Conservation (phyloP, 208 protist species). For the Novymonas esmeraldas region DNA sequence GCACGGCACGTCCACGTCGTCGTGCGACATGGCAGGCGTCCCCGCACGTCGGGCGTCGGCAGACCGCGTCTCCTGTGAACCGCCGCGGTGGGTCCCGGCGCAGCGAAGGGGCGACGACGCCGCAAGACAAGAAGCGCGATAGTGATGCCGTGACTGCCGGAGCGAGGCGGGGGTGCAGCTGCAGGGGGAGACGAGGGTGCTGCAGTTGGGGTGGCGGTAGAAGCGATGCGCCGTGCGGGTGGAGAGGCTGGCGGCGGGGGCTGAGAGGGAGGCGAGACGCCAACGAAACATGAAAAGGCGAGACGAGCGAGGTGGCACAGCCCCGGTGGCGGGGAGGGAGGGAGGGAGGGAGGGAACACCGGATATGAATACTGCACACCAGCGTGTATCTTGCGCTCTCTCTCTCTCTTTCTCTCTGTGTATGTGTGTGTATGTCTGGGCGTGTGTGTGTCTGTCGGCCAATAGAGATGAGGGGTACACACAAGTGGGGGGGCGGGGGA, state of each 20-base stretch:
- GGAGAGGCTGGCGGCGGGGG: neutral
- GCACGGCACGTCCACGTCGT: constrained; percentile 31
- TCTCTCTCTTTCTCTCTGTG: neutral
- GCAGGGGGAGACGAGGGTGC: neutral
- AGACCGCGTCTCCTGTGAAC: neutral
- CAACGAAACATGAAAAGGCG: constrained; percentile 21
- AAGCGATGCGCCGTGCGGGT: neutral
- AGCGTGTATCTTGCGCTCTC: neutral
- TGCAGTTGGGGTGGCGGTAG: neutral
- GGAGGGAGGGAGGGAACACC: neutral
- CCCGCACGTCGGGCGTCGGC: neutral
- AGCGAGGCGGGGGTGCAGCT: neutral
- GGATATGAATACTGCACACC: too few species aligned
- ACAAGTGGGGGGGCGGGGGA: neutral
- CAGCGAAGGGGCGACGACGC: neutral
- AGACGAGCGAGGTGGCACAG: too few species aligned
- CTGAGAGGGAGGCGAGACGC: neutral
- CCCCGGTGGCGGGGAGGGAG: neutral
- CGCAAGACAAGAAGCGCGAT: neutral
- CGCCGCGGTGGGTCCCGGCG: neutral
- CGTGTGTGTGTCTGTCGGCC: neutral
- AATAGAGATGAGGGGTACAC: neutral
- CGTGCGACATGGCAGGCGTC: constrained; percentile 12
- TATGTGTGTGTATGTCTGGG: neutral
- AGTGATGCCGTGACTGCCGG: constrained; percentile 1